Base-by-base conservation (phyloP, 768 basidiomycete species). In the Tricholoma flavovirens region DNA sequence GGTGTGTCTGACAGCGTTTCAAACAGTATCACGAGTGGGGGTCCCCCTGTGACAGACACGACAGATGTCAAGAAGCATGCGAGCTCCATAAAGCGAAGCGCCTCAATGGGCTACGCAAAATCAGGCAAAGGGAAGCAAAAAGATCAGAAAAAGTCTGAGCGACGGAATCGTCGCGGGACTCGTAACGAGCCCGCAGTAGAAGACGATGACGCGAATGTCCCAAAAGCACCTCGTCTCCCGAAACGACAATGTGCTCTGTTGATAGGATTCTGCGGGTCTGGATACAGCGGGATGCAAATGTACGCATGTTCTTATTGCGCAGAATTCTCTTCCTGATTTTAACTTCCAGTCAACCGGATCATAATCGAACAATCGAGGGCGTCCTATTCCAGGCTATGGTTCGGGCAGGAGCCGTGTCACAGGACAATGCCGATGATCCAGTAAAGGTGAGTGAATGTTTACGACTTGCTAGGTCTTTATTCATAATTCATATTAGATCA, bases 221-320 rank as follows among this genome's bases (percentile, higher is more conserved):
- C 73, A 4, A 84, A 83, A 65, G 75, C 75, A 2, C 77, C 76
- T 21, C 79, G 89, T 32, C 72, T 87, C 22, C 93, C 94, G 12
- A 97, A 97, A 72, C 80, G 87, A 64, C 86, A 86, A 73, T 87
- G 86, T 38, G 94, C 91, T 0, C 69, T 98, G 48, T 72, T 97
- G 51, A 75, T 98, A 24, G 94, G 95, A 2, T 98, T 93, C 64
- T 93, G 91, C 71, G 96, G 96, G 5, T 86, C 90, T 0, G 93
- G 90, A 1, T 97, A 86, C 68, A 87, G 82, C 64, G 96, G 96
- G 21, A 98, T 97, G 91, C 96, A 98, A 74, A 88, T 94, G 96
- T 97, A 66, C 66, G 93, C 38, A 22, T n/a, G 30, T 49, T 21
- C 36, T 15, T 60, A 53, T 55, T 19, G 29, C 46, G 14, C 50